A percentile compares a stretch with the other conserved stretches of the same genome.
These are phyloP conservation scores for Bathelium albidoporum DNA, from an alignment of 495 filamentous ascomycete species.

Conservation along the genomic window DNA sequence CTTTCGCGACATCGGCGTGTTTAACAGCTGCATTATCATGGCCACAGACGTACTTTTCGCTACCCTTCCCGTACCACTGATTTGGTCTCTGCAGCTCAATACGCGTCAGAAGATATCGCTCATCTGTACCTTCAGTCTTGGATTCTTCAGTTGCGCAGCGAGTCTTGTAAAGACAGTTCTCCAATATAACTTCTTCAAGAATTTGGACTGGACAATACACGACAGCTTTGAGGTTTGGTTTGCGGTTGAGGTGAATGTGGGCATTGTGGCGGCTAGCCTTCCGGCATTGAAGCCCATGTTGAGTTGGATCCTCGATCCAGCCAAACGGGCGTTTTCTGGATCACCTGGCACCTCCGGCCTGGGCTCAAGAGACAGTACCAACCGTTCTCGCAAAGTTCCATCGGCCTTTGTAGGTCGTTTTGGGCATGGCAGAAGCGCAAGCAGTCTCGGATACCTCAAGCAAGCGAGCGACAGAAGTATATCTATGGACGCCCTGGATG, in stretches of 20 bases:
- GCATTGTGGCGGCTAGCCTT: conserved; percentile 24
- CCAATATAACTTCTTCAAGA: conserved; percentile 19
- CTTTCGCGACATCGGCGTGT: conserved; percentile 22
- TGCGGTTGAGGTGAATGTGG: conserved; percentile 24
- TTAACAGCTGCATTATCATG: conserved; percentile 26
- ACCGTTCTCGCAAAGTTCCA: neutral
- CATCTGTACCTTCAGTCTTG: conserved; percentile 22
- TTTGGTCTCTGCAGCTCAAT: conserved; percentile 27
- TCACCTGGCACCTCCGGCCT: neutral
- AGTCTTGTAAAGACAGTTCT: conserved; percentile 25
- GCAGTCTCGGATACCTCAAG: conserved; percentile 20
- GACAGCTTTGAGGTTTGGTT: conserved; percentile 27
- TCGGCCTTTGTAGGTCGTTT: neutral
- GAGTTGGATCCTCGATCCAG: conserved; percentile 18
- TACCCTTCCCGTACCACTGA: conserved; percentile 23
- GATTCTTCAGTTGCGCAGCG: conserved; percentile 26
- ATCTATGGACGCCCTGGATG: conserved; percentile 8
- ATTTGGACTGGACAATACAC: conserved; percentile 20
- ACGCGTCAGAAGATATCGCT: conserved; percentile 24
- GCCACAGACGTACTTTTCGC: conserved; percentile 27
- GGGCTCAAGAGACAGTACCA: neutral
- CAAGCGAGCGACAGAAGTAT: conserved; percentile 12
- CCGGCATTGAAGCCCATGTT: conserved; percentile 27
- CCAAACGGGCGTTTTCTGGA: conserved; percentile 16
- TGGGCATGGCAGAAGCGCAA: conserved; percentile 8